Conservation (phyloP, 2,329 filamentous ascomycete genomes). For the Parastagonospora nodorum region DNA sequence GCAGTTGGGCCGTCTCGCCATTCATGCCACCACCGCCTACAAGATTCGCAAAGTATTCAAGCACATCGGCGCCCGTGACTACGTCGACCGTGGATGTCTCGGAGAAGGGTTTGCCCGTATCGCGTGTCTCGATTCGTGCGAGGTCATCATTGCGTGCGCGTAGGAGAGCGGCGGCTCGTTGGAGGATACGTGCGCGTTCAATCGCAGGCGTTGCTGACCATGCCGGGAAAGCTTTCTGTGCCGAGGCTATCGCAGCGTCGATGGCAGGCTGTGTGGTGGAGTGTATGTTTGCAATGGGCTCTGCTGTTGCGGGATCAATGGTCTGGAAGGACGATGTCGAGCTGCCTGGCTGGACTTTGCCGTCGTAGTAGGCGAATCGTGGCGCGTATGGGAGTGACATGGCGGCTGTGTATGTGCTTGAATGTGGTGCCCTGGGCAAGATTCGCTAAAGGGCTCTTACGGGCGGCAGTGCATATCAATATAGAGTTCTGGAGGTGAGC, state of each 20-base stretch:
- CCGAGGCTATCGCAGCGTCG: constrained; percentile 73
- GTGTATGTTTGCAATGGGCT: constrained; percentile 73
- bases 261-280: constrained; percentile 69
- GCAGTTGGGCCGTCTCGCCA: constrained; percentile 75
- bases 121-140: constrained; percentile 77
- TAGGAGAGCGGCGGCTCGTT: constrained; percentile 74
- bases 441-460: no score
- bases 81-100: constrained; percentile 87
- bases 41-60: constrained; percentile 84
- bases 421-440: no score
- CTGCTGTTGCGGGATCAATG: constrained; percentile 73
- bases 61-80: constrained; percentile 79
- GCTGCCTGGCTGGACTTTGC: constrained; percentile 66
- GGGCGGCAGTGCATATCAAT: background rate
- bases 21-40: constrained; percentile 79
- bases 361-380: constrained; percentile 76
- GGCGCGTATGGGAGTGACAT: constrained; percentile 52
- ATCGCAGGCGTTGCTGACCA: constrained; percentile 80
- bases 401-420: constrained; percentile 1
- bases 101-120: constrained; percentile 84
- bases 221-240: constrained; percentile 70
- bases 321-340: constrained; percentile 70
- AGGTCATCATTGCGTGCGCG: constrained; percentile 79
- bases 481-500: background rate
- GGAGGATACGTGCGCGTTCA: constrained; percentile 76